A percentile compares a stretch with the other conserved stretches of the same genome.
These are phyloP conservation scores for Artemisia tridentata DNA, from an alignment of 129 eudicot genomes.

Conservation along the genomic window DNA sequence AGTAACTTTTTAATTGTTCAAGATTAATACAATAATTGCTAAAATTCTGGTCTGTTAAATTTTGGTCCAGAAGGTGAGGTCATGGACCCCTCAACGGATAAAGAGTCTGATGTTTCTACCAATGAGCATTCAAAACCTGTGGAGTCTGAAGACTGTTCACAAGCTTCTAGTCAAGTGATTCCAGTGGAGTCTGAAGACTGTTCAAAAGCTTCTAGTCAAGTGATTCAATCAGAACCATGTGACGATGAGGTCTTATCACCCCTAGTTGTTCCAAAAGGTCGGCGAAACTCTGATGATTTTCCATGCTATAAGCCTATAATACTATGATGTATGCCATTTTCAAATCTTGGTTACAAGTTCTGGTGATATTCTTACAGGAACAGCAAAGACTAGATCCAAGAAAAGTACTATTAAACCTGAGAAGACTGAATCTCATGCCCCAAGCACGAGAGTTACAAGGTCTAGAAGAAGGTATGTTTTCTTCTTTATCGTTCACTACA, in stretches of 20 bases:
- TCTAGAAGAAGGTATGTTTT: constrained; percentile 54
- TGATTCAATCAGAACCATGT: constrained; percentile 45
- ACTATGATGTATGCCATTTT: background rate
- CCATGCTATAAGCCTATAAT: background rate
- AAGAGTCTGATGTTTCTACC: constrained; percentile 4
- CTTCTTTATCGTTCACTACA: background rate
- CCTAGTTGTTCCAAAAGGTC: constrained; percentile 50
- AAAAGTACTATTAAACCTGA: constrained; percentile 40
- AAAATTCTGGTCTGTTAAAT: background rate
- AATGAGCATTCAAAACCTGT: background rate
- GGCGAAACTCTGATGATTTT: constrained; percentile 1
- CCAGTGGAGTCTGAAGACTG: constrained; percentile 32
- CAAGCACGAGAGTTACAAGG: constrained; percentile 51
- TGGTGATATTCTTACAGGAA: constrained; percentile 44
- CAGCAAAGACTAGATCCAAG: constrained; percentile 44
- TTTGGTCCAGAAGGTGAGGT: constrained; percentile 52
- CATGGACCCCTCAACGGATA: constrained; percentile 41
- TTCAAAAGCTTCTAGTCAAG: constrained; percentile 56
- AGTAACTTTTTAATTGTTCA: background rate
- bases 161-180: constrained; percentile 6
- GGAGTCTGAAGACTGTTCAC: background rate
- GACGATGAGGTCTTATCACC: constrained; percentile 77
- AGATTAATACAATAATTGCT: constrained; percentile 1
- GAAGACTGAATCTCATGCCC: constrained; percentile 34
- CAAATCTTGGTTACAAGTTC: background rate